Evolutionary conservation across 768 basidiomycete genomes (phyloP).

Genomic region (Rhodosporidiobolus sp.): DNA sequence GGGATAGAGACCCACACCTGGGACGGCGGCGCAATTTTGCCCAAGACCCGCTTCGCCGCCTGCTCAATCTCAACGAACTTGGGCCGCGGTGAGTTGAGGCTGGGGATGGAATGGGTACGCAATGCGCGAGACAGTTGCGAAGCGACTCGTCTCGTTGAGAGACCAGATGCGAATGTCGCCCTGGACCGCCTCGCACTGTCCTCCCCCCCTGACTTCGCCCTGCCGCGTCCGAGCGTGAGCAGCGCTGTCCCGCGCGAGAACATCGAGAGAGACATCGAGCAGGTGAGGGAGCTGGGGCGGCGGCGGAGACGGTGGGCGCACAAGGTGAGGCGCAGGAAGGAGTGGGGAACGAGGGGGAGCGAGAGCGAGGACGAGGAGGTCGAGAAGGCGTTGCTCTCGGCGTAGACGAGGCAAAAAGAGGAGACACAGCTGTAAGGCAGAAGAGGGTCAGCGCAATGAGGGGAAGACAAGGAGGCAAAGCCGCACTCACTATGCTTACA

Average conservation of each 20-base stretch:
- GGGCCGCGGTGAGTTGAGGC: no score
- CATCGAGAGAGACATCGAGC: background rate
- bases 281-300: background rate
- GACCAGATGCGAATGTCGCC: constrained; percentile 13
- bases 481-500: no score
- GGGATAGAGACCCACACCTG: constrained; percentile 1
- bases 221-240: background rate
- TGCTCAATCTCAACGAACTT: background rate
- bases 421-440: no score
- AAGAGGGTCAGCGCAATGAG: background rate
- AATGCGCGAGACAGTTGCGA: constrained; percentile 9
- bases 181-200: background rate
- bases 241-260: background rate
- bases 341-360: background rate
- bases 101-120: background rate
- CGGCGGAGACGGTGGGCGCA: background rate
- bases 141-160: constrained; percentile 1
- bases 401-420: background rate
- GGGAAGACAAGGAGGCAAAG: background rate
- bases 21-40: background rate
- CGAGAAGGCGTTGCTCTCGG: constrained; percentile 7
- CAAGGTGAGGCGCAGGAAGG: background rate
- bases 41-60: constrained; percentile 1
- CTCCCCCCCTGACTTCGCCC: background rate
- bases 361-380: background rate